phyloP scores from a whole-genome alignment of 495 filamentous ascomycete genomes.

The Apiosordaria backusii region DNA sequence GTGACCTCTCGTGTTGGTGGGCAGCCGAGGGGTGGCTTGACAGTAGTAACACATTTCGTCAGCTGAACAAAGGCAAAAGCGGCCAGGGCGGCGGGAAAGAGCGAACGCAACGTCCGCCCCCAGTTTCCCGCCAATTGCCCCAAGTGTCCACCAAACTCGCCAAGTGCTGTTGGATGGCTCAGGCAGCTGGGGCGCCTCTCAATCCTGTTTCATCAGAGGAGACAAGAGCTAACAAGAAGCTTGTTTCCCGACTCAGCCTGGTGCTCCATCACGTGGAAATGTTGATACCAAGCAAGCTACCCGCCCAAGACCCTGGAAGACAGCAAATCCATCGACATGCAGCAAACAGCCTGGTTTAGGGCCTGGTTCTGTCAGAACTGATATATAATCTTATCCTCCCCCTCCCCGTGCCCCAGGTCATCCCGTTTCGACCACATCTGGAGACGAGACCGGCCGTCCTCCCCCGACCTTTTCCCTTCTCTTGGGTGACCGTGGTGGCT shows the following conservation, averaged over 20 bases:
- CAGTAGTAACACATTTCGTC: background rate
- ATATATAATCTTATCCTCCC: background rate
- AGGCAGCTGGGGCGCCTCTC: background rate
- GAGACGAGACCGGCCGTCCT: background rate
- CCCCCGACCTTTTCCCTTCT: background rate
- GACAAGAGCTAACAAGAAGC: constrained; percentile 1
- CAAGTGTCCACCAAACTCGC: no score
- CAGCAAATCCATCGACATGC: background rate
- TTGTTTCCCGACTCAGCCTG: background rate
- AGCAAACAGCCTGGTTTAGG: background rate
- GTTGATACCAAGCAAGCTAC: background rate
- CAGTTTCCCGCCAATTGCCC: constrained; percentile 3
- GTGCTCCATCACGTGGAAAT: background rate
- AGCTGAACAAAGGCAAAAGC: background rate
- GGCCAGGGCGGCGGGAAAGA: background rate
- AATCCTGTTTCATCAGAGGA: constrained; percentile 3
- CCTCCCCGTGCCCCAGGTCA: background rate
- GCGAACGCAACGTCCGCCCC: background rate
- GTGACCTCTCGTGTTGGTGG: background rate
- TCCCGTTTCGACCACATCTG: background rate
- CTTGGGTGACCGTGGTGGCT: background rate
- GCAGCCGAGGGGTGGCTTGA: no score
- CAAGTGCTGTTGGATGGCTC: background rate
- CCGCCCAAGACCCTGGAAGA: background rate
- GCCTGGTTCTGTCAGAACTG: background rate